A percentile compares a stretch with the other conserved stretches of the same genome.
Evolutionary conservation across 805 yeast species (phyloP).

Genomic region (Candida xiaguanensis): DNA sequence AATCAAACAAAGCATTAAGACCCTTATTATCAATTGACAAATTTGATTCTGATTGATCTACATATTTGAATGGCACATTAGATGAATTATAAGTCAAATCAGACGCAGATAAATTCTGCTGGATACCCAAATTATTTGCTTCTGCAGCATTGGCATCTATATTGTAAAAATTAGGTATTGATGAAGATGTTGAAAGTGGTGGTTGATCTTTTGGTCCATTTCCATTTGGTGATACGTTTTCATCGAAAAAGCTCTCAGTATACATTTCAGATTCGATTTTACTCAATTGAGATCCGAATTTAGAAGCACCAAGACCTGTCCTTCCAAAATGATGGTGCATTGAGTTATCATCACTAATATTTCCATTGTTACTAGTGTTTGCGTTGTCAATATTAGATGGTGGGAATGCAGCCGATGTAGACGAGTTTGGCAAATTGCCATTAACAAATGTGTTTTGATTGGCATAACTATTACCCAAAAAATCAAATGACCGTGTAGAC

Average conservation of each 20-base stretch:
- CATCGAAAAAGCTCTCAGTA: conserved; percentile 9
- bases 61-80: not conserved
- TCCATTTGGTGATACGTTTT: not conserved
- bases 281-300: conserved; percentile 10
- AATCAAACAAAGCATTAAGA: conserved; percentile 2
- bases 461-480: conserved; percentile 4
- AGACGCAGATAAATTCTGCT: not conserved
- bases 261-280: conserved; percentile 12
- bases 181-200: conserved; percentile 10
- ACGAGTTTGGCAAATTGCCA: conserved; percentile 10
- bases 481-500: conserved; percentile 18
- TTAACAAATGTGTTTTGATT: conserved; percentile 9
- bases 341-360: conserved; percentile 5
- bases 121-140: not conserved
- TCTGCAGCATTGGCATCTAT: not conserved
- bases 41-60: conserved; percentile 5
- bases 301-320: conserved; percentile 11
- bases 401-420: conserved; percentile 14
- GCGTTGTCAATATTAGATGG: conserved; percentile 10
- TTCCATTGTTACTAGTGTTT: not conserved
- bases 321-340: conserved; percentile 11
- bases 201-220: not conserved
- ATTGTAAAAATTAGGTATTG: conserved; percentile 11
- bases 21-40: conserved; percentile 3
- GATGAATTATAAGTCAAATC: conserved; percentile 7